Evolutionary conservation across 495 filamentous ascomycete species (phyloP).

Genomic region (Viridothelium virens): DNA sequence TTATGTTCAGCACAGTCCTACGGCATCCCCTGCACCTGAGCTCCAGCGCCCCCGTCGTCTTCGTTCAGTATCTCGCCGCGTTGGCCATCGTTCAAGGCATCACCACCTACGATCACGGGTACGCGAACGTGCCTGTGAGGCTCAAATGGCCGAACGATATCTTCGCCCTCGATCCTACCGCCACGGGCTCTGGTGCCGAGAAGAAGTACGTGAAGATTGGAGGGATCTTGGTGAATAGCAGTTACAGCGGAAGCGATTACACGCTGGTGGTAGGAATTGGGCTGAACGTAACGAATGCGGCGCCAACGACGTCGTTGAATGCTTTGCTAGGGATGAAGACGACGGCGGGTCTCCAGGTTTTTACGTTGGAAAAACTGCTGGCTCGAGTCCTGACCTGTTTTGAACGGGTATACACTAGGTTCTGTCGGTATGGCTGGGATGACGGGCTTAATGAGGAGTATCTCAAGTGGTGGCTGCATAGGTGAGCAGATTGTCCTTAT

Average conservation of each 20-base stretch:
- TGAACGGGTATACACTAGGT: slow-evolving; percentile 67
- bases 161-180: slow-evolving; percentile 62
- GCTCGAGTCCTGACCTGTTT: slow-evolving; percentile 75
- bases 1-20: slow-evolving; percentile 81
- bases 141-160: slow-evolving; percentile 99
- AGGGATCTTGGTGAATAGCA: slow-evolving; percentile 87
- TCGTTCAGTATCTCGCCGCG: slow-evolving; percentile 87
- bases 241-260: slow-evolving; percentile 68
- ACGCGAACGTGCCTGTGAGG: slow-evolving; percentile 66
- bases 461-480: slow-evolving; percentile 84
- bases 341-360: slow-evolving; percentile 37
- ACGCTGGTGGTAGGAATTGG: slow-evolving; percentile 85
- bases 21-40: slow-evolving; percentile 68
- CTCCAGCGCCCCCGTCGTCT: slow-evolving; percentile 72
- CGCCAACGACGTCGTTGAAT: slow-evolving; percentile 81
- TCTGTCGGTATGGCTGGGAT: slow-evolving; percentile 65
- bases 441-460: slow-evolving; percentile 65
- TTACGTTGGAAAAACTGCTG: slow-evolving; percentile 73
- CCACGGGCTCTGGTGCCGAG: slow-evolving; percentile 4
- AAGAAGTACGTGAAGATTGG: slow-evolving; percentile 82
- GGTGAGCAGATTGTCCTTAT: slow-evolving; percentile 24
- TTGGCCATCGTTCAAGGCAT: slow-evolving; percentile 86
- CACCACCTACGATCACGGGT: slow-evolving; percentile 67
- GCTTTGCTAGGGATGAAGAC: slow-evolving; percentile 42
- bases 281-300: slow-evolving; percentile 76